phyloP scores from a whole-genome alignment of 306 rosid genomes.

The Lotus japonicus region DNA sequence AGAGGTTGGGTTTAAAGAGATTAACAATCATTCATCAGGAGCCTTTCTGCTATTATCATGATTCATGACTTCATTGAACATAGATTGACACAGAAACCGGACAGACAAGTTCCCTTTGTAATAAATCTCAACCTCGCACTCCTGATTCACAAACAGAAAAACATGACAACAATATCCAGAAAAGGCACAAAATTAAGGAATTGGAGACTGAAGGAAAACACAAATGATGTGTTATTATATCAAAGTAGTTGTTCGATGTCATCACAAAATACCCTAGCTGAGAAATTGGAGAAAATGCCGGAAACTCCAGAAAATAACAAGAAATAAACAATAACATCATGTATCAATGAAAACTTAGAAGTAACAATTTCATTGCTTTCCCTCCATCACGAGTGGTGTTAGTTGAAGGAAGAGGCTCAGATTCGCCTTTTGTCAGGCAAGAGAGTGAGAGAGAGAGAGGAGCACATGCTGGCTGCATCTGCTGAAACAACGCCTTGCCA shows the following conservation, averaged over 20 bases:
- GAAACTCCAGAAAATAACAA: neutral
- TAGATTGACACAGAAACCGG: neutral
- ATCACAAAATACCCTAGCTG: neutral
- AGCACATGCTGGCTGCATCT: neutral
- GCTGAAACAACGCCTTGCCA: neutral
- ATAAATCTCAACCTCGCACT: too few species aligned
- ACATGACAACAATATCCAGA: too few species aligned
- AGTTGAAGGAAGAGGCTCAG: neutral
- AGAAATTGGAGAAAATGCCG: neutral
- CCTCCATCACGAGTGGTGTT: too few species aligned
- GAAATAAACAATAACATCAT: too few species aligned
- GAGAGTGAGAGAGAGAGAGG: neutral
- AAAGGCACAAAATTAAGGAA: too few species aligned
- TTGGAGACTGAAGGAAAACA: too few species aligned
- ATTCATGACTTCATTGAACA: neutral
- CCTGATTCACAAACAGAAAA: too few species aligned
- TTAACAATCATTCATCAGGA: neutral
- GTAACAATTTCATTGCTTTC: too few species aligned
- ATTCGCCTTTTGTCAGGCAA: conserved; percentile 1
- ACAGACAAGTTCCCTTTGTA: too few species aligned
- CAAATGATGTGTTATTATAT: neutral
- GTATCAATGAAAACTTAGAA: too few species aligned
- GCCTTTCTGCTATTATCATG: neutral
- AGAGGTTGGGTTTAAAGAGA: too few species aligned
- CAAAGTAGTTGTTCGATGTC: neutral